Evolutionary conservation across 371 early-diverging fungal species (phyloP), one percentile per base, ranked within the genome.

Genomic region (Chytridium lagenaria): DNA sequence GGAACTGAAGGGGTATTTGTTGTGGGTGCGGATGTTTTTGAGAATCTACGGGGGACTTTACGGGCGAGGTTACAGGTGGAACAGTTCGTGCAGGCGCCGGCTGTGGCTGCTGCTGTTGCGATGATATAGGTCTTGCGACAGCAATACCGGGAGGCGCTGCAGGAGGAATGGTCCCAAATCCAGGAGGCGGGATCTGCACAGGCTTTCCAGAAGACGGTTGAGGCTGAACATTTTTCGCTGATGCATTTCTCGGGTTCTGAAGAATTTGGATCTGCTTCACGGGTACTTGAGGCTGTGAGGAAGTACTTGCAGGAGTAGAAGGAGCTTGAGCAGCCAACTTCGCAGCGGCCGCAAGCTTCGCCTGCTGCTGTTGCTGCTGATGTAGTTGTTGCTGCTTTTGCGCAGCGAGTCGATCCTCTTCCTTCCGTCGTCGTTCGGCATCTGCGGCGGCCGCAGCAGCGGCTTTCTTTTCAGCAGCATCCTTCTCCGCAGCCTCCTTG

Each of bases 401-500:
- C 30, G 30, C 37, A 63, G 63, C 63, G 7, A 34, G 31, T 34
- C 16, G 28, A 16, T 63, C 37, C 37, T 63, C 63, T 34, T 63
- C 63, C 63, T 63, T 63, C 63, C 34, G 7, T 23, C 33, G 15
- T 34, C 63, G 63, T 34, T 63, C 63, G 23, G 33, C 36, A 16
- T 63, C 63, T 16, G 63, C 63, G 19, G 63, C 63, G 5, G 19
- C 63, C 16, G 63, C 63, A 10, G 26, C 63, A 34, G 63, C 63
- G 19, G 30, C 63, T 34, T 37, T 63, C 28, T 15, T 3, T 26
- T 63, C 37, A 16, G 63, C 77, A 82, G 78, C 75, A 69, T 74
- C 59, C 72, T 78, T 65, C 76, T 80, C 68, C 57, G 73, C 75
- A 68, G 80, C 80, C 63, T 83, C 86, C 39, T 74, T 65, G 68